Percentiles rank a stretch among this genome's conserved stretches.
Evolutionary conservation across 257 asterid genomes (phyloP).

Genomic region (Solanum tarijense): DNA sequence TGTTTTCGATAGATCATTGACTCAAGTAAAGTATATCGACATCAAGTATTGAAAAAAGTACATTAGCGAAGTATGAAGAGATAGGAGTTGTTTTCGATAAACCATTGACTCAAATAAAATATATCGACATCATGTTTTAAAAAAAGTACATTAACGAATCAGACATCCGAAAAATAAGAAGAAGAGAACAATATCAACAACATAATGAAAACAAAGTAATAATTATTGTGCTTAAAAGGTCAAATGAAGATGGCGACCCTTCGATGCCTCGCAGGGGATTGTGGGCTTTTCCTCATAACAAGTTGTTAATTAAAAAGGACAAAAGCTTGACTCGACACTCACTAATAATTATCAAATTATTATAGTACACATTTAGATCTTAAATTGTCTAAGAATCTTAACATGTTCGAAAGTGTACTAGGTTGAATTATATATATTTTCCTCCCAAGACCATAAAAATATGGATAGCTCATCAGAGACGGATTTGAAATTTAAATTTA

Average conservation of each 20-base stretch:
- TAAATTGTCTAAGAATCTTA: background rate
- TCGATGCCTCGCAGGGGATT: background rate
- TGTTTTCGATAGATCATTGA: background rate
- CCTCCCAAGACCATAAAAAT: background rate
- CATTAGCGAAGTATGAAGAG: too few relatives aligned
- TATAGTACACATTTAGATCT: background rate
- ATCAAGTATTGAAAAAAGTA: too few relatives aligned
- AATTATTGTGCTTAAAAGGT: background rate
- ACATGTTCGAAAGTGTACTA: background rate
- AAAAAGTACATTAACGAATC: too few relatives aligned
- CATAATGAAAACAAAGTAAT: too few relatives aligned
- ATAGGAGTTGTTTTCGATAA: too few relatives aligned
- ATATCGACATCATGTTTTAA: too few relatives aligned
- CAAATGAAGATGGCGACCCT: background rate
- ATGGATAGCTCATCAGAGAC: background rate
- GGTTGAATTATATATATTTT: background rate
- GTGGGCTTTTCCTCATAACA: background rate
- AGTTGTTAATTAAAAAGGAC: background rate
- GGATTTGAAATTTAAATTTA: too few relatives aligned
- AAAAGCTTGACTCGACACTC: background rate
- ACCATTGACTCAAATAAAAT: too few relatives aligned
- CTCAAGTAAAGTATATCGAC: background rate
- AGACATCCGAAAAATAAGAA: too few relatives aligned
- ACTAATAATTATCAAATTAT: background rate
- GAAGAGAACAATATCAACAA: too few relatives aligned